A percentile compares a stretch with the other conserved stretches of the same genome.
Evolutionary conservation across 768 basidiomycete species (phyloP).

Genomic region (Tricholoma bakamatsutake): DNA sequence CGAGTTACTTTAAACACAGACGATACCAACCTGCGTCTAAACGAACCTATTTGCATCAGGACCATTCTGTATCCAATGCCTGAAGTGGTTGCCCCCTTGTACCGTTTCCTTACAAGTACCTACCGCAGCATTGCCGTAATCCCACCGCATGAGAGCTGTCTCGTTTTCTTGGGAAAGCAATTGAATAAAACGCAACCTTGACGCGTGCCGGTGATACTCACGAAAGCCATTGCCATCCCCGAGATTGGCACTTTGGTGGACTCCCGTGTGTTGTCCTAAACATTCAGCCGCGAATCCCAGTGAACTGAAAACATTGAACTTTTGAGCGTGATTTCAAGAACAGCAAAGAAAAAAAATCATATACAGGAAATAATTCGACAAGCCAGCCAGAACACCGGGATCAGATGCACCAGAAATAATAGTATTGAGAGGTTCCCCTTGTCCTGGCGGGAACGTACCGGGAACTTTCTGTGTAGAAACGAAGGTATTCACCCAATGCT

Average conservation of each 20-base stretch:
- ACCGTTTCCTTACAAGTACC: slow-evolving; percentile 86
- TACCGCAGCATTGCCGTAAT: slow-evolving; percentile 75
- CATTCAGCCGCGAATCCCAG: slow-evolving; percentile 74
- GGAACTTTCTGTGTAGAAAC: slow-evolving; percentile 38
- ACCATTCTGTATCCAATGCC: slow-evolving; percentile 86
- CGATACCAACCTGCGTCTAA: background rate
- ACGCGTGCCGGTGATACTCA: slow-evolving; percentile 28
- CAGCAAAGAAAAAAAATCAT: slow-evolving; percentile 20
- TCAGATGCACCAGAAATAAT: slow-evolving; percentile 80
- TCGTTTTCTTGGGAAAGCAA: slow-evolving; percentile 54
- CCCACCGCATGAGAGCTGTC: slow-evolving; percentile 77
- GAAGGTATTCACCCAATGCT: background rate
- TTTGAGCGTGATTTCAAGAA: background rate
- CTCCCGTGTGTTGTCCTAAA: slow-evolving; percentile 73
- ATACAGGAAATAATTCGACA: slow-evolving; percentile 78
- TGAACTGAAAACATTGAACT: slow-evolving; percentile 37
- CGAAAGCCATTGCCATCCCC: slow-evolving; percentile 77
- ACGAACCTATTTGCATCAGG: slow-evolving; percentile 49
- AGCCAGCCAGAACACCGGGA: slow-evolving; percentile 66
- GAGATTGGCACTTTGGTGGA: slow-evolving; percentile 64
- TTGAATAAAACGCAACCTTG: slow-evolving; percentile 1
- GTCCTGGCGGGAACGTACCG: slow-evolving; percentile 59
- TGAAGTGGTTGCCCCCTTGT: slow-evolving; percentile 80
- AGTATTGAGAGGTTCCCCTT: slow-evolving; percentile 83
- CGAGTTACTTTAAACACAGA: background rate